Conservation (phyloP, 768 basidiomycete species). For the Boletales sp. region DNA sequence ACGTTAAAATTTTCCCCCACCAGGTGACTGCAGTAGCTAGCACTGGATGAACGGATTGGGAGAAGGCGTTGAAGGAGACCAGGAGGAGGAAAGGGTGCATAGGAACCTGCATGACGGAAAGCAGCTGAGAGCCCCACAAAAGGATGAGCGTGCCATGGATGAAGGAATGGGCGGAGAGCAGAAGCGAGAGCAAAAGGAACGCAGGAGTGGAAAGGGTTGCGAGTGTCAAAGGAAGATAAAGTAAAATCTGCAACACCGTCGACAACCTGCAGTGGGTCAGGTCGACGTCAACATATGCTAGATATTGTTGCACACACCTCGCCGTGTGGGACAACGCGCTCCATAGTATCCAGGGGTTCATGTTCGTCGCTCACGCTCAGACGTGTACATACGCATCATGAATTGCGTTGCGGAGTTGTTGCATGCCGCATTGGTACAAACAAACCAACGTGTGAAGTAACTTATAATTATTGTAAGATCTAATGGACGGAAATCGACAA, state of each 20-base stretch:
- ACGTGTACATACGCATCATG: no score
- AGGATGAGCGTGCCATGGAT: constrained; percentile 79
- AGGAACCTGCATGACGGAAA: constrained; percentile 79
- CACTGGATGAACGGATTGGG: constrained; percentile 57
- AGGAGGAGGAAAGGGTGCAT: constrained; percentile 86
- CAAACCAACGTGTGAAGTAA: no score
- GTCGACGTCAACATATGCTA: not conserved
- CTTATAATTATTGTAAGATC: no score
- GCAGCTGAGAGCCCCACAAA: constrained; percentile 64
- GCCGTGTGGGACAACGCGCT: constrained; percentile 62
- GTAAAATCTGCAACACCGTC: constrained; percentile 75
- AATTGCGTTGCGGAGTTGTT: not conserved
- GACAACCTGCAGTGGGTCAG: constrained; percentile 48
- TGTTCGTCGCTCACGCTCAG: constrained; percentile 2
- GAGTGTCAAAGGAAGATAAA: constrained; percentile 81
- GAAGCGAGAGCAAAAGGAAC: constrained; percentile 77
- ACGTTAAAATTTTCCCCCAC: constrained; percentile 71
- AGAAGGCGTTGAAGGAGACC: constrained; percentile 82
- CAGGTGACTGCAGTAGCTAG: constrained; percentile 54
- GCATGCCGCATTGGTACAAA: not conserved
- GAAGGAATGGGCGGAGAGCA: constrained; percentile 71
- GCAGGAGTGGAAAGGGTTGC: constrained; percentile 78
- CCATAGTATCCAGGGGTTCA: constrained; percentile 66
- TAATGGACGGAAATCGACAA: no score
- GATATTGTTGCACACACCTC: constrained; percentile 36